These are phyloP conservation scores for Trichomonascaceae sp. DNA, from an alignment of 1,139 yeast species.

Conservation along the genomic window DNA sequence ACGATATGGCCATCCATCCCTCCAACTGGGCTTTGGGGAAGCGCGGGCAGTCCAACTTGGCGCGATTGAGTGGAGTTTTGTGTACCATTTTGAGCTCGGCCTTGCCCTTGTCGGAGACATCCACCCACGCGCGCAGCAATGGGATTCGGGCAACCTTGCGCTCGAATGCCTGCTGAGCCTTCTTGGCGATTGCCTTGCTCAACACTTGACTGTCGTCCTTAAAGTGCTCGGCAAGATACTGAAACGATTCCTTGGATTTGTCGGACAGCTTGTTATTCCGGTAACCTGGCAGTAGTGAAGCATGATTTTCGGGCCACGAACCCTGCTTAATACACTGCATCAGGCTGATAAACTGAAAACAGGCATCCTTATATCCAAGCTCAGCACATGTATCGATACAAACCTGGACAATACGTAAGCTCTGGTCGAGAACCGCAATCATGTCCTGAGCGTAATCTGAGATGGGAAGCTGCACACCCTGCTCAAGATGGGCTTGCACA, in stretches of 20 bases:
- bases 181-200: constrained; percentile 21
- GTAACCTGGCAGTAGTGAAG: constrained; percentile 62
- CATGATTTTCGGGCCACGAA: constrained; percentile 71
- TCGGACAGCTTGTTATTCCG: constrained; percentile 8
- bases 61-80: constrained; percentile 1
- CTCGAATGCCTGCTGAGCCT: constrained; percentile 23
- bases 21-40: constrained; percentile 90
- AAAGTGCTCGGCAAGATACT: constrained; percentile 8
- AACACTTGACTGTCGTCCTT: constrained; percentile 24
- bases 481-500: constrained; percentile 74
- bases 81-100: constrained; percentile 2
- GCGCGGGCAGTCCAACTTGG: constrained; percentile 31
- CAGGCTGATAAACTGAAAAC: constrained; percentile 43
- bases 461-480: constrained; percentile 69
- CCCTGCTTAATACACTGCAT: constrained; percentile 90
- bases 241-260: constrained; percentile 6
- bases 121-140: constrained; percentile 30
- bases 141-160: constrained; percentile 31
- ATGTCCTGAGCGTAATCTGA: constrained; percentile 95
- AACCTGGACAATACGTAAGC: constrained; percentile 88
- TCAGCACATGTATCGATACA: constrained; percentile 85
- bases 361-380: constrained; percentile 54
- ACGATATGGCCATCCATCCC: constrained; percentile 75
- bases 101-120: constrained; percentile 20
- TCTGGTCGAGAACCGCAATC: constrained; percentile 82